Evolutionary conservation across 2,329 filamentous ascomycete species (phyloP).

Genomic region (Cladophialophora bantiana): DNA sequence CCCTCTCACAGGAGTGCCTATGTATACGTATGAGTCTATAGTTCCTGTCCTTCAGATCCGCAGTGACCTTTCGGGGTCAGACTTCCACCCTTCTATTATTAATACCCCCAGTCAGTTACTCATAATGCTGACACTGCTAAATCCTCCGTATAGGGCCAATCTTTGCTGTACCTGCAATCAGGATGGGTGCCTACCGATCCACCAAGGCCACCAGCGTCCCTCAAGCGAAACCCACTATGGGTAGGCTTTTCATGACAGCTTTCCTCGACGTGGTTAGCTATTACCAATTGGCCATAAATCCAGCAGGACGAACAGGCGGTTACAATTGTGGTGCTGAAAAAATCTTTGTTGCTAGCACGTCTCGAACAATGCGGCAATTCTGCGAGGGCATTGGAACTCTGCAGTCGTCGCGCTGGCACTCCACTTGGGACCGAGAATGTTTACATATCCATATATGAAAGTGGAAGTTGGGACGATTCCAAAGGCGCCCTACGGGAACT

Average conservation of each 20-base stretch:
- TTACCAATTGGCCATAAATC: neutral
- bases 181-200: no score
- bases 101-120: no score
- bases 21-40: no score
- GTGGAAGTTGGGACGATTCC: constrained; percentile 72
- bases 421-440: constrained; percentile 68
- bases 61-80: no score
- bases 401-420: constrained; percentile 65
- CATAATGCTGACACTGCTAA: no score
- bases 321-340: neutral
- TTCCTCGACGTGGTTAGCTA: neutral
- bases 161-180: no score
- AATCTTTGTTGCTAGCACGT: constrained; percentile 71
- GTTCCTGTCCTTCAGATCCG: no score
- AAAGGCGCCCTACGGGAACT: constrained; percentile 67
- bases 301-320: neutral
- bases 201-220: no score
- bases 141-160: no score
- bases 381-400: constrained; percentile 67
- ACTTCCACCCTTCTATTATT: no score
- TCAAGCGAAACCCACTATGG: neutral
- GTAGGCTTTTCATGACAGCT: neutral
- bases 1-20: no score
- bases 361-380: constrained; percentile 68
- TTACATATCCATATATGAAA: constrained; percentile 72